Percentiles rank a stretch among this genome's conserved stretches.
Evolutionary conservation across 2,329 filamentous ascomycete species (phyloP).

Genomic region (Cladosporium sp.): DNA sequence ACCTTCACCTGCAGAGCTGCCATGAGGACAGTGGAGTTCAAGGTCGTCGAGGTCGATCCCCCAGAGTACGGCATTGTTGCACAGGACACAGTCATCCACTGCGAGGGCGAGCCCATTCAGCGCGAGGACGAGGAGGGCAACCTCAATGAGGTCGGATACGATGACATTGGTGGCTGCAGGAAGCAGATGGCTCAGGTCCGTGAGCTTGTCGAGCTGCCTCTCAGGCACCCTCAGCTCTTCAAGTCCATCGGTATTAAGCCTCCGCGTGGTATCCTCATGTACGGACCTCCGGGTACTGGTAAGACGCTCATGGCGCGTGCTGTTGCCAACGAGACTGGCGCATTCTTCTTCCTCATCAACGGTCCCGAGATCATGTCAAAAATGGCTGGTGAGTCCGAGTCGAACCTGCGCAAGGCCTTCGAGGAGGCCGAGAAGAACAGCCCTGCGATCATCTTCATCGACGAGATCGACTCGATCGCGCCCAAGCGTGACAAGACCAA

Average conservation of each 20-base stretch:
- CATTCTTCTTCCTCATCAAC: slow-evolving; percentile 99
- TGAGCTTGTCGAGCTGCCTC: slow-evolving; percentile 94
- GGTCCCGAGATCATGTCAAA: slow-evolving; percentile 99
- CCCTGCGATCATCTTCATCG: slow-evolving; percentile 98
- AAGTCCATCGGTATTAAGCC: slow-evolving; percentile 99
- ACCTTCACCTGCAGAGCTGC: slow-evolving; percentile 96
- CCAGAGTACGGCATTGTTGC: slow-evolving; percentile 98
- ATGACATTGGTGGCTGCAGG: slow-evolving; percentile 98
- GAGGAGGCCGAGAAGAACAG: slow-evolving; percentile 99
- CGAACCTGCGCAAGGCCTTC: slow-evolving; percentile 97
- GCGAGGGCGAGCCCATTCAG: slow-evolving; percentile 94
- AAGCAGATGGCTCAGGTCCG: slow-evolving; percentile 99
- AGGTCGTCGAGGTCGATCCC: slow-evolving; percentile 97
- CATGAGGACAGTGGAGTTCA: slow-evolving; percentile 99
- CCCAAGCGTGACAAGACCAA: slow-evolving; percentile 99
- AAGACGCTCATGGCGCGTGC: slow-evolving; percentile 99
- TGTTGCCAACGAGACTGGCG: slow-evolving; percentile 97
- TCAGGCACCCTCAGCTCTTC: slow-evolving; percentile 97
- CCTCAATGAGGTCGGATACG: slow-evolving; percentile 97
- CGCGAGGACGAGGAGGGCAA: slow-evolving; percentile 99
- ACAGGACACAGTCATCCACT: slow-evolving; percentile 98
- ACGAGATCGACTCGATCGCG: slow-evolving; percentile 98
- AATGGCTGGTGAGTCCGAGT: slow-evolving; percentile 99
- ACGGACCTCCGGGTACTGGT: slow-evolving; percentile 94
- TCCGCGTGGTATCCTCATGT: slow-evolving; percentile 92